Evolutionary conservation across 495 filamentous ascomycete species (phyloP).

Genomic region (Aspergillus campestris): DNA sequence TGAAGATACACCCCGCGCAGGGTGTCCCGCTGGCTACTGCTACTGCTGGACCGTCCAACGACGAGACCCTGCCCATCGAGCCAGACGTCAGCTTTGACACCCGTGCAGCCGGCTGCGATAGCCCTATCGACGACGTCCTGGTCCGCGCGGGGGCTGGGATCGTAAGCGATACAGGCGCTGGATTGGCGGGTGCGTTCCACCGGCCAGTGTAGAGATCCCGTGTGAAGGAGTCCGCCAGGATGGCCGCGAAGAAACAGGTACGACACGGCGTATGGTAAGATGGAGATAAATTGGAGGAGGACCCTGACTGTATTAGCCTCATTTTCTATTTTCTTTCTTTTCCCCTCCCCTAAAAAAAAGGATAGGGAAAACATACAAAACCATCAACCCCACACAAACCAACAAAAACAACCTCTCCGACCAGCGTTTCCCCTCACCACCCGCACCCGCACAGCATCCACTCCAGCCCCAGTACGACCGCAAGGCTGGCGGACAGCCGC

Average conservation of each 20-base stretch:
- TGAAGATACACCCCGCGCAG: slow-evolving; percentile 57
- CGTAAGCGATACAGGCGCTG: slow-evolving; percentile 58
- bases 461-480: slow-evolving; percentile 10
- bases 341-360: too few species aligned
- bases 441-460: slow-evolving; percentile 5
- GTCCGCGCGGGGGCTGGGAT: slow-evolving; percentile 66
- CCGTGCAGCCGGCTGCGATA: slow-evolving; percentile 45
- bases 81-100: slow-evolving; percentile 72
- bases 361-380: background rate
- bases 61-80: slow-evolving; percentile 40
- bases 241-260: slow-evolving; percentile 8
- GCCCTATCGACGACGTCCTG: slow-evolving; percentile 49
- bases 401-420: background rate
- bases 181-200: slow-evolving; percentile 16
- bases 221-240: background rate
- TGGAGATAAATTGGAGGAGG: slow-evolving; percentile 13
- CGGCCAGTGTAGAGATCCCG: slow-evolving; percentile 9
- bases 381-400: too few species aligned
- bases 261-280: slow-evolving; percentile 7
- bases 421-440: background rate
- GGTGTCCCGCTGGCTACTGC: slow-evolving; percentile 47
- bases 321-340: too few species aligned
- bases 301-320: slow-evolving; percentile 3
- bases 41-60: slow-evolving; percentile 49
- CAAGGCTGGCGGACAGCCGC: slow-evolving; percentile 23